Conservation (phyloP, 1,139 yeast species). For the Suhomyces guaymorum region DNA sequence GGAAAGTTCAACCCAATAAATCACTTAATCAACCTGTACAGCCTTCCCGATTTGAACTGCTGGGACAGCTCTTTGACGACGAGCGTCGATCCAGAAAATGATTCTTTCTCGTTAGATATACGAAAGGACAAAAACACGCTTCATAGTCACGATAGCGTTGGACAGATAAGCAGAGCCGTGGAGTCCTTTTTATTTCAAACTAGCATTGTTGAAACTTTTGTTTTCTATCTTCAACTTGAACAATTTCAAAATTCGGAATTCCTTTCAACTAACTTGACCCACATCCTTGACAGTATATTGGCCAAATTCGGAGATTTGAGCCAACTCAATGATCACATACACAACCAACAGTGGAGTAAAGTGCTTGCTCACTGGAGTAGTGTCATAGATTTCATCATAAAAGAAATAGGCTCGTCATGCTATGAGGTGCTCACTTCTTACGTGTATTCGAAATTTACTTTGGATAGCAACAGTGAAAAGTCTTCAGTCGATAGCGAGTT, state of each 20-base stretch:
- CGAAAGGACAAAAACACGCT: constrained; percentile 27
- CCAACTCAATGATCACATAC: constrained; percentile 28
- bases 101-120: constrained; percentile 17
- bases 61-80: constrained; percentile 28
- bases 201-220: constrained; percentile 36
- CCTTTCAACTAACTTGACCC: constrained; percentile 30
- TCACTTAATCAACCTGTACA: constrained; percentile 35
- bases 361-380: constrained; percentile 33
- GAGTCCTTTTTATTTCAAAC: constrained; percentile 30
- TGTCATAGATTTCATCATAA: constrained; percentile 34
- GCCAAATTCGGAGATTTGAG: constrained; percentile 32
- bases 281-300: constrained; percentile 35
- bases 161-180: constrained; percentile 23
- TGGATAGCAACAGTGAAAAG: constrained; percentile 10
- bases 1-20: constrained; percentile 41
- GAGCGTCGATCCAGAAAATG: constrained; percentile 20
- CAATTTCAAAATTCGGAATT: constrained; percentile 45
- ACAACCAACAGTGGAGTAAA: constrained; percentile 38
- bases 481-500: constrained; percentile 9
- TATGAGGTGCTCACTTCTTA: constrained; percentile 41
- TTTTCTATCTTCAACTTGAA: constrained; percentile 44
- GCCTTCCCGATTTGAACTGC: constrained; percentile 25
- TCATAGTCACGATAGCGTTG: constrained; percentile 29
- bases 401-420: constrained; percentile 42
- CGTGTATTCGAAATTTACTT: constrained; percentile 33